These are phyloP conservation scores for Calvatia gigantea DNA, from an alignment of 768 basidiomycete genomes.

Conservation along the genomic window DNA sequence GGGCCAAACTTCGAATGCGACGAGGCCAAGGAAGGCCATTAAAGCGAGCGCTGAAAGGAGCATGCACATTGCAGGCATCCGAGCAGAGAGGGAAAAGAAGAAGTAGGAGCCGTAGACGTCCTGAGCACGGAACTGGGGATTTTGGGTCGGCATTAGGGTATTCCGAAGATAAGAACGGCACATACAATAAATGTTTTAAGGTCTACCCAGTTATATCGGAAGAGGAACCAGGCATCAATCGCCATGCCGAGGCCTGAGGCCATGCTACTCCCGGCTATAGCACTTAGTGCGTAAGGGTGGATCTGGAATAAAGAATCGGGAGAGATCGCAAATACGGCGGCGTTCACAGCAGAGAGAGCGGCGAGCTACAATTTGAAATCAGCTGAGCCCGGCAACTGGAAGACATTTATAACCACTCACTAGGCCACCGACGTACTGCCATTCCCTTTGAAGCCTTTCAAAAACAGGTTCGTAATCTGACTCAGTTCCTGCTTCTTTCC, in stretches of 20 bases:
- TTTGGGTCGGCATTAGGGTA: not conserved
- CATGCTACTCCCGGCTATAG: conserved; percentile 56
- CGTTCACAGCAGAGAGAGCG: conserved; percentile 53
- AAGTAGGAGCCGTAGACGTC: conserved; percentile 61
- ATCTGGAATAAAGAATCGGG: conserved; percentile 49
- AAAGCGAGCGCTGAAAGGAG: conserved; percentile 53
- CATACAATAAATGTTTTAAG: conserved; percentile 51
- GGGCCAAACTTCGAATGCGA: conserved; percentile 66
- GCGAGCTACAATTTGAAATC: conserved; percentile 38
- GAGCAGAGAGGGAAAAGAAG: conserved; percentile 66
- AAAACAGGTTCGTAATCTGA: conserved; percentile 51
- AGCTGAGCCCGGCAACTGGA: not conserved
- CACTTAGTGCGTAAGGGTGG: conserved; percentile 39
- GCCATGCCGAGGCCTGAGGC: conserved; percentile 64
- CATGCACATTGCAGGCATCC: conserved; percentile 61
- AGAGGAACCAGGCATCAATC: conserved; percentile 62
- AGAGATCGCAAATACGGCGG: conserved; percentile 63
- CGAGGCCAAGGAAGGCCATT: conserved; percentile 54
- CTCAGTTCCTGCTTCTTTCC: conserved; percentile 37
- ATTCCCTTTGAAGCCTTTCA: conserved; percentile 49
- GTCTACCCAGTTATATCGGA: conserved; percentile 56
- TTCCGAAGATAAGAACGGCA: not conserved
- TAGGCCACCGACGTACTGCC: conserved; percentile 63
- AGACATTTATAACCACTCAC: conserved; percentile 37
- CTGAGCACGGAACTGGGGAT: conserved; percentile 38